These are phyloP conservation scores for Wickerhamomyces bovis DNA, from an alignment of 805 yeast genomes.

Conservation along the genomic window DNA sequence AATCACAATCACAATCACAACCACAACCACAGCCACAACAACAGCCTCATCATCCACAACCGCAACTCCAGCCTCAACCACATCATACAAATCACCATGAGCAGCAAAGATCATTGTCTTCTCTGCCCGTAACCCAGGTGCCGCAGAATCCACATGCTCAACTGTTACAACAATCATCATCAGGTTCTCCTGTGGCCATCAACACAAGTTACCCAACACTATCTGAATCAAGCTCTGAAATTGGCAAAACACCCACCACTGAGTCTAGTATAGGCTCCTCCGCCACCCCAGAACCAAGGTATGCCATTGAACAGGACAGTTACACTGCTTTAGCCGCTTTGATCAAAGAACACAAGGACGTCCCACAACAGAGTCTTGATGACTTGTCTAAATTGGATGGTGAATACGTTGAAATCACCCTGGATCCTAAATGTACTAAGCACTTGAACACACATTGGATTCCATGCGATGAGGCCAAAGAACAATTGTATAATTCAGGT, in stretches of 20 bases:
- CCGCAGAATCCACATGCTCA: background rate
- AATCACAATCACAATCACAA: conserved; percentile 1
- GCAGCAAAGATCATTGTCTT: background rate
- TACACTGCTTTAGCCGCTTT: conserved; percentile 12
- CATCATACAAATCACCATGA: background rate
- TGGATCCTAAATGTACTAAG: conserved; percentile 21
- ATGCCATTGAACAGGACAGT: conserved; percentile 13
- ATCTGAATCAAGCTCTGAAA: background rate
- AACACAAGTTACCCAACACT: background rate
- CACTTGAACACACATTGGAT: conserved; percentile 19
- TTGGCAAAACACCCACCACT: background rate
- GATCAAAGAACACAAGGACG: conserved; percentile 16
- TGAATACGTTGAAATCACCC: conserved; percentile 18
- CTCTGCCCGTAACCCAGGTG: background rate
- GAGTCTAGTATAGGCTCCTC: background rate
- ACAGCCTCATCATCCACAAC: conserved; percentile 1
- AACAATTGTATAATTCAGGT: conserved; percentile 10
- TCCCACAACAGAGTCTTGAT: conserved; percentile 12
- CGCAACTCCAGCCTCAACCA: background rate
- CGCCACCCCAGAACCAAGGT: conserved; percentile 7
- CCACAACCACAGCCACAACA: background rate
- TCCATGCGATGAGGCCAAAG: conserved; percentile 3
- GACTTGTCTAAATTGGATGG: conserved; percentile 13
- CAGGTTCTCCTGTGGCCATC: background rate
- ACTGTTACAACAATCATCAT: background rate